Conservation (phyloP, 2,329 filamentous ascomycete genomes). For the Xylaria sp. region DNA sequence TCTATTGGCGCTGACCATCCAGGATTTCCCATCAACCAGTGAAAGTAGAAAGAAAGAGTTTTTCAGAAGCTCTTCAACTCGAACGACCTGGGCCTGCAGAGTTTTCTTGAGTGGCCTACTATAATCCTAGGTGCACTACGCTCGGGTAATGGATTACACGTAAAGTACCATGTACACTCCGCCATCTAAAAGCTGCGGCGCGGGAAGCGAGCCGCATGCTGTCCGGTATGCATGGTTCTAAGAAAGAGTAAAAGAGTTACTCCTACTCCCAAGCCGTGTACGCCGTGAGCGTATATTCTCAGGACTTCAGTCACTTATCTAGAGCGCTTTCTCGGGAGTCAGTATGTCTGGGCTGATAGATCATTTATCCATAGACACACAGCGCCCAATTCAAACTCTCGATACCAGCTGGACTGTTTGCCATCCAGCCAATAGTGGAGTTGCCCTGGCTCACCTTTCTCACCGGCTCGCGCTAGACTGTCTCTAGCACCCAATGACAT, state of each 20-base stretch:
- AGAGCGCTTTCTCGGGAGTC: no score
- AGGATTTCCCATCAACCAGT: neutral
- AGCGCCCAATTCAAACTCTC: neutral
- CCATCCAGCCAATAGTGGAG: neutral
- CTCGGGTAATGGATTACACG: neutral
- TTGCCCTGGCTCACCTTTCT: neutral
- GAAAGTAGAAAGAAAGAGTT: neutral
- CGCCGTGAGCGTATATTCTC: neutral
- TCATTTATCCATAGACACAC: neutral
- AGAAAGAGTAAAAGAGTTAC: neutral
- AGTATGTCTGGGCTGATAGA: neutral
- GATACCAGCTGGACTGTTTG: neutral
- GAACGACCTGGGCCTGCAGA: neutral
- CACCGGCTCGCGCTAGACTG: neutral
- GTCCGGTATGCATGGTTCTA: no score
- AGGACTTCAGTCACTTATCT: neutral
- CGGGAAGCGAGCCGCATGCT: no score
- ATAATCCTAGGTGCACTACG: neutral
- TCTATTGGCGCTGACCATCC: slow-evolving; percentile 23
- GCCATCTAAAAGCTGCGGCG: neutral
- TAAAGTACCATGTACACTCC: neutral
- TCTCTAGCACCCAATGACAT: slow-evolving; percentile 17
- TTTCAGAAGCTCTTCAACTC: slow-evolving; percentile 10
- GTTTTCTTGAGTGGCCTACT: slow-evolving; percentile 6
- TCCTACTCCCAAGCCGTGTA: no score